These are phyloP conservation scores for Clarireedia paspali DNA, from an alignment of 2,329 filamentous ascomycete genomes.

Conservation along the genomic window DNA sequence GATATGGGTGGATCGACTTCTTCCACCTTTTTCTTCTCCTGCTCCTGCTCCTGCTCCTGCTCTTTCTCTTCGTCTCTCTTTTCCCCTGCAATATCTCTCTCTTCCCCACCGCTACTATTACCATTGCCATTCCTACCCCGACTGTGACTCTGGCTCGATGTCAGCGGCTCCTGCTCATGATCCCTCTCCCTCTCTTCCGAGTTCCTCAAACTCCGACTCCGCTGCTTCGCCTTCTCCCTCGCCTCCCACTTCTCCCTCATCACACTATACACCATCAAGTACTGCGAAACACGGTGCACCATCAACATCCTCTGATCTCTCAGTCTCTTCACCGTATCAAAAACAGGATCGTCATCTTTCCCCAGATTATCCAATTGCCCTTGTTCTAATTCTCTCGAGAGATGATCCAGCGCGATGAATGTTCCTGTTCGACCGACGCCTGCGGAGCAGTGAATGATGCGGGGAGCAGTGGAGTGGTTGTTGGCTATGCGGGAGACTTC, in stretches of 20 bases:
- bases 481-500: slow-evolving; percentile 5
- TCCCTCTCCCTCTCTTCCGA: not conserved
- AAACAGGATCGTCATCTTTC: slow-evolving; percentile 13
- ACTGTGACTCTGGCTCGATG: not conserved
- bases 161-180: not conserved
- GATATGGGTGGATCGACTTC: not conserved
- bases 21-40: not conserved
- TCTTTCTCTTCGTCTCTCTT: not conserved
- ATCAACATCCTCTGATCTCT: slow-evolving; percentile 16
- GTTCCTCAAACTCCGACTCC: not conserved
- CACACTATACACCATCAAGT: slow-evolving; percentile 14
- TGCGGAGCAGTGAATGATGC: slow-evolving; percentile 83
- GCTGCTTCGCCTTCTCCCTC: not conserved
- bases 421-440: slow-evolving; percentile 91
- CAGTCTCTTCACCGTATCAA: slow-evolving; percentile 13
- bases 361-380: slow-evolving; percentile 9
- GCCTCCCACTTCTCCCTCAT: slow-evolving; percentile 13
- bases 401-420: slow-evolving; percentile 40
- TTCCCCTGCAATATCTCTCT: too few species aligned
- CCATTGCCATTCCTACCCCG: not conserved
- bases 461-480: slow-evolving; percentile 1
- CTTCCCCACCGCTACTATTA: too few species aligned
- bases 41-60: not conserved
- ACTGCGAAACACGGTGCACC: slow-evolving; percentile 13
- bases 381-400: slow-evolving; percentile 13